phyloP scores from a whole-genome alignment of 148 eudicot species.

The Persicaria tinctoria region DNA sequence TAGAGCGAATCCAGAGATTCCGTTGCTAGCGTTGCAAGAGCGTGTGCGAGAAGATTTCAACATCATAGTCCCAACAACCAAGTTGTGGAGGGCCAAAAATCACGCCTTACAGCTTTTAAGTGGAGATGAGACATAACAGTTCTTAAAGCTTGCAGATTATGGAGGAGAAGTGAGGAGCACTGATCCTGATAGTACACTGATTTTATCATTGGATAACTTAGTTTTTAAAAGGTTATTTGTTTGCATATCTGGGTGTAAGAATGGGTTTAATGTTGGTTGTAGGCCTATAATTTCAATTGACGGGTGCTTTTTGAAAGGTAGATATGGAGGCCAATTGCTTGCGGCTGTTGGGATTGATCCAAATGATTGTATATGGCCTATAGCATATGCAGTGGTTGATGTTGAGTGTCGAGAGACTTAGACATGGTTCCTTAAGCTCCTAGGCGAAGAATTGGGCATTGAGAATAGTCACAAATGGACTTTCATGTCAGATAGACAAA shows the following conservation, averaged over 20 bases:
- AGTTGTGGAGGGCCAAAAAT: neutral
- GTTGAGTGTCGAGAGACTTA: conserved; percentile 2
- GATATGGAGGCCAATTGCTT: neutral
- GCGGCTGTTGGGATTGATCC: neutral
- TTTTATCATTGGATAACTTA: neutral
- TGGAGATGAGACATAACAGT: neutral
- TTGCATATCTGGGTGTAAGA: neutral
- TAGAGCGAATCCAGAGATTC: neutral
- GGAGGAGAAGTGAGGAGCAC: neutral
- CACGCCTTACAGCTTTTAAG: neutral
- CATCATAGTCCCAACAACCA: neutral
- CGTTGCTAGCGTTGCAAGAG: neutral
- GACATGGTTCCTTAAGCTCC: neutral
- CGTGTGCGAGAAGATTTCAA: neutral
- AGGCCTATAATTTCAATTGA: neutral
- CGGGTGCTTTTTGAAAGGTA: neutral
- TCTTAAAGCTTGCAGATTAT: neutral
- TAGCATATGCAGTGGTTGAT: neutral
- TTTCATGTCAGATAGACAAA: neutral
- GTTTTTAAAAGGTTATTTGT: neutral
- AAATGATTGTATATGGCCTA: conserved; percentile 5
- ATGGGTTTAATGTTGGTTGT: neutral
- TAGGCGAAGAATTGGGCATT: neutral
- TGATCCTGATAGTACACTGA: neutral
- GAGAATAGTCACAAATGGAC: neutral